These are phyloP conservation scores for Chlorencoelia australis DNA, from an alignment of 2,329 filamentous ascomycete species.

Conservation along the genomic window DNA sequence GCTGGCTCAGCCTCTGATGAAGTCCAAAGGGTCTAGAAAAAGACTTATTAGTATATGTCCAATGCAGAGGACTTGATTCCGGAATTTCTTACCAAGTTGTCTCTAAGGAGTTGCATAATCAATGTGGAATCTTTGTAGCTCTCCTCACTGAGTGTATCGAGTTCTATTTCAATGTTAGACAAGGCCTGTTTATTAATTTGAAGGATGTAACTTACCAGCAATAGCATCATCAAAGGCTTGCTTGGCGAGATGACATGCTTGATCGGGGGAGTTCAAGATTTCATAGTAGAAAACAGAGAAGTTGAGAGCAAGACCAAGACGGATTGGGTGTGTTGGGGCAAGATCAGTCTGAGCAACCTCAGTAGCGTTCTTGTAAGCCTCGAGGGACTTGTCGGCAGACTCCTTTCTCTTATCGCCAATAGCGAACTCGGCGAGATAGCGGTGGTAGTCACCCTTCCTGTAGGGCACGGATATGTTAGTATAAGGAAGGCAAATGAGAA, in stretches of 20 bases:
- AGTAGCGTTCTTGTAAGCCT: conserved; percentile 93
- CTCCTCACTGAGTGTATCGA: conserved; percentile 95
- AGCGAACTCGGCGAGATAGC: conserved; percentile 95
- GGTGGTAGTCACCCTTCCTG: conserved; percentile 99
- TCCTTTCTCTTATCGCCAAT: conserved; percentile 90
- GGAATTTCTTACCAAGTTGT: conserved; percentile 65
- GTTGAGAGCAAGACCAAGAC: conserved; percentile 84
- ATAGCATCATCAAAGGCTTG: conserved; percentile 95
- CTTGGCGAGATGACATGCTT: conserved; percentile 96
- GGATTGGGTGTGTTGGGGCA: conserved; percentile 85
- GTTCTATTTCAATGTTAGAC: conserved; percentile 39
- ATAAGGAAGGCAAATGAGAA: neutral
- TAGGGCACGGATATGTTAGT: conserved; percentile 11
- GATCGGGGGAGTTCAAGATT: conserved; percentile 96
- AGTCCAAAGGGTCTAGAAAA: conserved; percentile 84
- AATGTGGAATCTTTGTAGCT: conserved; percentile 98
- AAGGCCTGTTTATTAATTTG: neutral
- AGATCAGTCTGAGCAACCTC: conserved; percentile 85
- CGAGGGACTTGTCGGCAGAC: conserved; percentile 85
- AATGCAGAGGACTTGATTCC: neutral
- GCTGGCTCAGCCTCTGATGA: conserved; percentile 92
- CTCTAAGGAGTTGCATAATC: conserved; percentile 97
- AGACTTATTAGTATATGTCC: conserved; percentile 3
- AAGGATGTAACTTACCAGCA: conserved; percentile 47
- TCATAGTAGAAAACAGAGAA: conserved; percentile 99